Evolutionary conservation across 2,329 filamentous ascomycete species (phyloP), one percentile per base, ranked within the genome.

Genomic region (Trichocomaceae sp.): DNA sequence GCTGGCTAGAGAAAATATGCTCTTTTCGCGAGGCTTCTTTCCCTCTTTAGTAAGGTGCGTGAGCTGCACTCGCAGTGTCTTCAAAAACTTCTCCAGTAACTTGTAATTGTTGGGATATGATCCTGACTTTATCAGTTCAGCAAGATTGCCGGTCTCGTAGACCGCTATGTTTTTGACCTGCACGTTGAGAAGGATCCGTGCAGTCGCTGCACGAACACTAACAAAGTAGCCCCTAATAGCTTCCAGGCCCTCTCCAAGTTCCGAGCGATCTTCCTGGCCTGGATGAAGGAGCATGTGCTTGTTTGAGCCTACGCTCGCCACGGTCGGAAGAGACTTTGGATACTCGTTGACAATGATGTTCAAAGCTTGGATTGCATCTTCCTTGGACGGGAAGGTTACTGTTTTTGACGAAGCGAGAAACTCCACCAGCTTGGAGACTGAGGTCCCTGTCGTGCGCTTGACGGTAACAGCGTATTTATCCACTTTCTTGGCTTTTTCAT

Each of bases 211-310:
- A 5, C 84, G 79, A 29, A 83, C 79, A 61, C 81, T 85, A 10
- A 81, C 73, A 62, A 80, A 85, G 66, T 81, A 86, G 0, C 84
- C 84, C 42, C 83, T 75, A 3, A 83, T 65, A 0, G 82, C 82
- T 47, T 79, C 72, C 0, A 86, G 69, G 1, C 81, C 81, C 10
- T 64, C 70, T 2, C 74, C 75, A 1, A 86, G 72, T 0, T 75
- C 72, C 59, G 79, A 83, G 83, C 83, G 59, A 47, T 79, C 71
- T 6, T 62, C 57, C 3, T 61, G 59, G 3, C 61, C 63, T 0
- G 60, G 64, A 12, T 66, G 54, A 42, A 77, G 62, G 0, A 75
- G 72, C 58, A 79, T 83, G 54, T 78, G 77, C 45, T 77, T 79
- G 64, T 82, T 84, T 3, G 73, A 68, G 0, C 78, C 78, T n/a